A percentile compares a stretch with the other conserved stretches of the same genome.
Conservation (phyloP, 257 asterid genomes). For the Knoxia roxburghii region DNA sequence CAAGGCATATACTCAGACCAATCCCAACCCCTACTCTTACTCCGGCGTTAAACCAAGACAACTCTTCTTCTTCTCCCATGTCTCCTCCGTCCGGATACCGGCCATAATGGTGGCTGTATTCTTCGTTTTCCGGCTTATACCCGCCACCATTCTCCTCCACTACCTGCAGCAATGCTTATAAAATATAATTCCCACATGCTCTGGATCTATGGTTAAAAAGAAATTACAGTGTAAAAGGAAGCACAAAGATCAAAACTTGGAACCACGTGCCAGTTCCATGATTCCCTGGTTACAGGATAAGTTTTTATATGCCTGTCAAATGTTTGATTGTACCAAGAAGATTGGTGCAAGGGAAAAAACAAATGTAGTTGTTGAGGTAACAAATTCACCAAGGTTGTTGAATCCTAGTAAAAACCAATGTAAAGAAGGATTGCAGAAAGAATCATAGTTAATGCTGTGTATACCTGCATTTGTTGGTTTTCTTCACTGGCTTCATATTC, state of each 20-base stretch:
- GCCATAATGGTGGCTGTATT: slow-evolving; percentile 20
- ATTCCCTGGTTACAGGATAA: slow-evolving; percentile 36
- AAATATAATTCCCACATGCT: no score
- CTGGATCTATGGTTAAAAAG: neutral
- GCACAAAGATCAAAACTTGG: slow-evolving; percentile 25
- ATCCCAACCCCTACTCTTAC: slow-evolving; percentile 71
- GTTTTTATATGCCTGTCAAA: slow-evolving; percentile 35
- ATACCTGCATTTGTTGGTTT: slow-evolving; percentile 40
- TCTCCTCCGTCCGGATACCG: slow-evolving; percentile 37
- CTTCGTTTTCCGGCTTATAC: slow-evolving; percentile 33
- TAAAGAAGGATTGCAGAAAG: slow-evolving; percentile 1
- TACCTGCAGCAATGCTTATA: slow-evolving; percentile 31
- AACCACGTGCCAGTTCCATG: slow-evolving; percentile 37
- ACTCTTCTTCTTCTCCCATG: slow-evolving; percentile 62
- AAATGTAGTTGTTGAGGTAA: no score
- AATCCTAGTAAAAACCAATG: neutral
- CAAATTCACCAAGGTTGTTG: slow-evolving; percentile 13
- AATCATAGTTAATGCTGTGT: neutral
- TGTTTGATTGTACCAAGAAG: slow-evolving; percentile 30
- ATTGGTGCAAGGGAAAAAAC: slow-evolving; percentile 25
- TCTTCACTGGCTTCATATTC: slow-evolving; percentile 42
- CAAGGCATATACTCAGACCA: slow-evolving; percentile 64
- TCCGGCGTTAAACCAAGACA: slow-evolving; percentile 76
- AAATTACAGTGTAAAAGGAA: slow-evolving; percentile 11
- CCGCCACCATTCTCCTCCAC: slow-evolving; percentile 19